phyloP scores from a whole-genome alignment of 2,329 filamentous ascomycete species.

The Phialemoniopsis sp. region DNA sequence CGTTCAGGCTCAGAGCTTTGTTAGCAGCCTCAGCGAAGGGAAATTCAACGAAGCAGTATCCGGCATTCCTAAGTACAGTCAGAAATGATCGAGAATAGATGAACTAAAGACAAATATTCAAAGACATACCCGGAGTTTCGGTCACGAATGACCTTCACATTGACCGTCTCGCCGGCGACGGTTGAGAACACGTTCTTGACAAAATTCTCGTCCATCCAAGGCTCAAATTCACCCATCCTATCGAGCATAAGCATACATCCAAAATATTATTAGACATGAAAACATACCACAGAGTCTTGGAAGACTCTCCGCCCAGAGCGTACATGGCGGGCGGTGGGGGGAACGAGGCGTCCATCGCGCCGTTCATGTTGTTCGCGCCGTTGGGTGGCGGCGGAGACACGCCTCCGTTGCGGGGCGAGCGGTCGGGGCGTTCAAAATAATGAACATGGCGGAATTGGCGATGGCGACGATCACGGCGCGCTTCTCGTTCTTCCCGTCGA shows the following conservation, averaged over 20 bases:
- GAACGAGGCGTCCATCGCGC: conserved; percentile 11
- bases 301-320: conserved; percentile 30
- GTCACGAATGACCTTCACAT: conserved; percentile 98
- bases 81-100: neutral
- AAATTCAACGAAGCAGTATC: conserved; percentile 99
- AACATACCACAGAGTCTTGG: conserved; percentile 52
- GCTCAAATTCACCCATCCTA: conserved; percentile 98
- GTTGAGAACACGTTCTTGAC: conserved; percentile 87
- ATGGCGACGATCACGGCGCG: no score
- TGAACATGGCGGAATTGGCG: no score
- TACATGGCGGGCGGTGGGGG: conserved; percentile 6
- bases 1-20: no score
- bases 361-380: conserved; percentile 16
- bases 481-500: no score
- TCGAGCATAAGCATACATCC: no score
- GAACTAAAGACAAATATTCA: no score
- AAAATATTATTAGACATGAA: neutral
- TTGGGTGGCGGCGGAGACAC: neutral
- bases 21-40: conserved; percentile 74
- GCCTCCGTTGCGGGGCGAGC: neutral
- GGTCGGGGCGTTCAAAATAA: no score
- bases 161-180: conserved; percentile 86
- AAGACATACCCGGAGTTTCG: conserved; percentile 83
- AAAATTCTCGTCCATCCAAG: conserved; percentile 98
- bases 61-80: conserved; percentile 68